These are phyloP conservation scores for Pyrenopolyporus hunteri DNA, from an alignment of 495 filamentous ascomycete species.

Conservation along the genomic window DNA sequence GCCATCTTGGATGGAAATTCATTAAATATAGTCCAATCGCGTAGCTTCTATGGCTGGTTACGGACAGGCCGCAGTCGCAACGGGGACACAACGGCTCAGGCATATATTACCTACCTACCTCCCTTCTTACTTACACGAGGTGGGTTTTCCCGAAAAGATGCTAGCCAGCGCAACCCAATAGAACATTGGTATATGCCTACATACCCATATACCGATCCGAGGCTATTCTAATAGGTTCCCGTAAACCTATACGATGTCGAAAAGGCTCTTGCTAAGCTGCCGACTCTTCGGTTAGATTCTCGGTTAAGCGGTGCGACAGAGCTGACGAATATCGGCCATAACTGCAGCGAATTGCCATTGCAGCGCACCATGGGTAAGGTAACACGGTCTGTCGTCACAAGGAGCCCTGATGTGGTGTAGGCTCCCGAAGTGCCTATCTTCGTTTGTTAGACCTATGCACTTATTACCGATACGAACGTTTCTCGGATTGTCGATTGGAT, in stretches of 20 bases:
- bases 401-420: conserved; percentile 5
- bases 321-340: conserved; percentile 3
- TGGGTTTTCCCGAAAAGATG: conserved; percentile 11
- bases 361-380: conserved; percentile 2
- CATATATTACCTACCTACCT: too few species aligned
- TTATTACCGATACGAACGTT: not conserved
- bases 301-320: not conserved
- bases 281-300: not conserved
- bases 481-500: not conserved
- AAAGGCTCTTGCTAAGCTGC: too few species aligned
- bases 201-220: too few species aligned
- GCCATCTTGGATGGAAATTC: not conserved
- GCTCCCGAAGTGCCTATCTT: conserved; percentile 1
- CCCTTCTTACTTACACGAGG: too few species aligned
- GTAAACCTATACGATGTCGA: too few species aligned
- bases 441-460: conserved; percentile 2
- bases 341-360: not conserved
- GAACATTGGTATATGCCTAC: not conserved
- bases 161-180: not conserved
- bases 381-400: conserved; percentile 17
- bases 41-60: not conserved
- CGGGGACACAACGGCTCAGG: not conserved
- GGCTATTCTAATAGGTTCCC: too few species aligned
- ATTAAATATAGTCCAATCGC: not conserved
- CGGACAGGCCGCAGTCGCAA: not conserved